Base-by-base conservation (phyloP, 352 stramenopile genomes). In the Globisporangium yorkense region DNA sequence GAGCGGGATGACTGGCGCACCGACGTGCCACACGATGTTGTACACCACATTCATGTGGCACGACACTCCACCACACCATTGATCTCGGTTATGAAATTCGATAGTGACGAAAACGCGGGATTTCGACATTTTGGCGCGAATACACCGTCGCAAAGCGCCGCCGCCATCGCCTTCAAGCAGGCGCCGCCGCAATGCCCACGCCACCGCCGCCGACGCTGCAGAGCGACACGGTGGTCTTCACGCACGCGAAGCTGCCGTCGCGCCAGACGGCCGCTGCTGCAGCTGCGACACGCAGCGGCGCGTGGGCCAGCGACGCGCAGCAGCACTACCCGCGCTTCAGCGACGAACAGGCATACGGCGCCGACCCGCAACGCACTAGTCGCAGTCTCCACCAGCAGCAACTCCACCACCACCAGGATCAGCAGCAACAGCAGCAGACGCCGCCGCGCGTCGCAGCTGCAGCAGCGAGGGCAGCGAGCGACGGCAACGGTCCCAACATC, bases 151-250 rank as follows among this genome's bases (percentile, higher is more conserved):
- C 24, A 27, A 27, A 27, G 24, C 24, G 24, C 24, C 24, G 24
- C 24, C 24, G 24, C 24, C 24, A 27, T 27, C 24, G 24, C 24
- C 24, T 27, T 27, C 24, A 27, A 27, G 24, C 24, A 27, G 24
- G 24, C 1, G 1, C 24, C 24, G 1, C 24, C 24, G 24, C 24
- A 27, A 27, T 27, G 24, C 24, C 24, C 24, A 27, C 35, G 10
- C 35, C 35, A 10, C 35, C 35, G 35, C 8, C 66, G 37, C 61
- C 67, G 29, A 67, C 61, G 37, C 56, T 87, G 45, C 66, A 75
- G 31, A 79, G 75, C 55, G 77, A 88, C 59, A 83, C 77, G 0
- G 71, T 88, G 31, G 75, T 88, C 21, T 88, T 88, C 63, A 75
- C 77, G 50, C 65, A 77, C 56, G 70, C 77, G 18, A 86, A 84